A percentile compares a stretch with the other conserved stretches of the same genome.
Conservation (phyloP, 345 rosid genomes). For the Moricandia arvensis region DNA sequence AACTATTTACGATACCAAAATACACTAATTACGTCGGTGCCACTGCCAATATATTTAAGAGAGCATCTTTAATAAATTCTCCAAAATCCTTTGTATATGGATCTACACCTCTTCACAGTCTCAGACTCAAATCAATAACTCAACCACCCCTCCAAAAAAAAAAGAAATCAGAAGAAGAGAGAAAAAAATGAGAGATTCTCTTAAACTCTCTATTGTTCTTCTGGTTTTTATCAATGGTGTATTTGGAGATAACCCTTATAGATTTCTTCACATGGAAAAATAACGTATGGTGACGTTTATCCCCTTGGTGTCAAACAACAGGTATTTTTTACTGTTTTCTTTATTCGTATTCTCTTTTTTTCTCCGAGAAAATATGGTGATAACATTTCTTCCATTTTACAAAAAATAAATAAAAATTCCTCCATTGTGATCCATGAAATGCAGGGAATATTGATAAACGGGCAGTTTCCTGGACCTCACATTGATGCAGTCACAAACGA, state of each 20-base stretch:
- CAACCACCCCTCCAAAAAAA: not conserved
- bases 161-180: not conserved
- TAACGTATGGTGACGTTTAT: constrained; percentile 84
- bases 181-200: constrained; percentile 46
- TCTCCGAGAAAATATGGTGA: not conserved
- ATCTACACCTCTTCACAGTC: constrained; percentile 32
- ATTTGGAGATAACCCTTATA: constrained; percentile 75
- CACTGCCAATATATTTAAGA: constrained; percentile 33
- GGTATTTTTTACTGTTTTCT: constrained; percentile 36
- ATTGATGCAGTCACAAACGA: constrained; percentile 80
- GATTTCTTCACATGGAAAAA: constrained; percentile 82
- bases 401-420: too few species aligned
- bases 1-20: not conserved
- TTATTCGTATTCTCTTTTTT: not conserved
- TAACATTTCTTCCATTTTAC: constrained; percentile 14
- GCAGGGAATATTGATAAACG: constrained; percentile 89
- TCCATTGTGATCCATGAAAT: constrained; percentile 1
- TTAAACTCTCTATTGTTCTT: constrained; percentile 41
- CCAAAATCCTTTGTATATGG: constrained; percentile 29
- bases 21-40: constrained; percentile 35
- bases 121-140: constrained; percentile 11
- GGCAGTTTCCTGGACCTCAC: constrained; percentile 94
- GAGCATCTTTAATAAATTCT: constrained; percentile 26
- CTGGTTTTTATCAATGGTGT: constrained; percentile 49
- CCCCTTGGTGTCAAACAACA: constrained; percentile 93